Conservation (phyloP, 2,329 filamentous ascomycete species). For the Septoria petroselini region DNA sequence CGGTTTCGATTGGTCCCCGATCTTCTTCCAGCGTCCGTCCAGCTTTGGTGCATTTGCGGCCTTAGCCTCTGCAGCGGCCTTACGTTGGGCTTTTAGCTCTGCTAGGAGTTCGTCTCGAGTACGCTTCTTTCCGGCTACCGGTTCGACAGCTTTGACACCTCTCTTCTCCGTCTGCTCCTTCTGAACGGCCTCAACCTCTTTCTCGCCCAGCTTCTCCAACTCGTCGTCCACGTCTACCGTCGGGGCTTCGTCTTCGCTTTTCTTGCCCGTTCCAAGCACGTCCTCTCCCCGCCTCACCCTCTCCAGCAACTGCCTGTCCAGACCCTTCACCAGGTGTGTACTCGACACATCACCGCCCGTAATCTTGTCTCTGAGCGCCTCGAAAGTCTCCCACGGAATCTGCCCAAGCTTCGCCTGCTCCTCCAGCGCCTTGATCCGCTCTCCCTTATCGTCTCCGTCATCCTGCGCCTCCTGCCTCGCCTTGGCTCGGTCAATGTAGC, state of each 20-base stretch:
- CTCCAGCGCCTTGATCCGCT: conserved; percentile 73
- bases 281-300: conserved; percentile 65
- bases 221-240: conserved; percentile 43
- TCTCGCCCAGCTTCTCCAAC: conserved; percentile 55
- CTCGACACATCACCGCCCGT: conserved; percentile 74
- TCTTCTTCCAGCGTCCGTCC: conserved; percentile 32
- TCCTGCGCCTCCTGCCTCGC: conserved; percentile 52
- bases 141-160: conserved; percentile 47
- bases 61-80: conserved; percentile 46
- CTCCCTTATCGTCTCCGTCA: conserved; percentile 57
- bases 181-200: conserved; percentile 67
- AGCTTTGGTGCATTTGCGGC: conserved; percentile 48
- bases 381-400: conserved; percentile 76
- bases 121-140: conserved; percentile 50
- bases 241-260: conserved; percentile 30
- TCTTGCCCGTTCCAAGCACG: conserved; percentile 43
- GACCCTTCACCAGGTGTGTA: conserved; percentile 85
- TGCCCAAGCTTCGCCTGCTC: conserved; percentile 78
- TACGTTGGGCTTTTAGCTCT: conserved; percentile 56
- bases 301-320: conserved; percentile 79
- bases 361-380: conserved; percentile 70
- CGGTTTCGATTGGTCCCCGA: conserved; percentile 51
- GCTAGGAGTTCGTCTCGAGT: conserved; percentile 59
- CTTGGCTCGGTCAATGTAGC: conserved; percentile 80
- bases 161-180: conserved; percentile 55